Conservation (phyloP, 805 yeast species). For the Barnettozyma pratensis region DNA sequence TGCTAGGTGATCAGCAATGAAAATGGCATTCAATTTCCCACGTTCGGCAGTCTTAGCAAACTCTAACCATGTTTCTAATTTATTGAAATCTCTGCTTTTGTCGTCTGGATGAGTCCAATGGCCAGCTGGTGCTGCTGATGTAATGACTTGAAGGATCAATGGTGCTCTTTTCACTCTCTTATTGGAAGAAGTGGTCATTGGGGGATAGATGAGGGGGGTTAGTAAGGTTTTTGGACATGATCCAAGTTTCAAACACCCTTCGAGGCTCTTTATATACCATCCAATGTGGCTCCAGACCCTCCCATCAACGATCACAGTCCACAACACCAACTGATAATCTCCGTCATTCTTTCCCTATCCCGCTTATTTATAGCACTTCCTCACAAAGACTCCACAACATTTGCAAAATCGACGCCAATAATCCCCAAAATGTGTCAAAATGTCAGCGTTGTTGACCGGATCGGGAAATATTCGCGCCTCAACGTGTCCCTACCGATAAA, state of each 20-base stretch:
- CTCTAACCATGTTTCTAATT: conserved; percentile 33
- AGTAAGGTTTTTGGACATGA: too few species aligned
- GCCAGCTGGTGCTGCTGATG: conserved; percentile 23
- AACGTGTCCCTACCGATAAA: too few species aligned
- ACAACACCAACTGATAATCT: neutral
- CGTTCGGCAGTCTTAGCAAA: conserved; percentile 32
- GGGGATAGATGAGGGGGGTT: neutral
- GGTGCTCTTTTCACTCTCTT: conserved; percentile 13
- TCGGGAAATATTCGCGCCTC: too few species aligned
- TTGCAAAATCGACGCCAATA: neutral
- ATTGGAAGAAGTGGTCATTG: neutral
- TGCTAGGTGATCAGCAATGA: conserved; percentile 36
- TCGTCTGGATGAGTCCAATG: conserved; percentile 37
- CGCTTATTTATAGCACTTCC: neutral
- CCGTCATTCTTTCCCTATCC: neutral
- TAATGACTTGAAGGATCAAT: conserved; percentile 30
- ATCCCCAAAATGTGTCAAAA: neutral
- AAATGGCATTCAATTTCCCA: conserved; percentile 34
- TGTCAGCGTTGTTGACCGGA: too few species aligned
- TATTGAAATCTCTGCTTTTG: conserved; percentile 21
- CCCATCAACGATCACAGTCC: too few species aligned
- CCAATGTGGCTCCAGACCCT: too few species aligned
- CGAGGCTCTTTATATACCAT: too few species aligned
- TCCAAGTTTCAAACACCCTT: too few species aligned
- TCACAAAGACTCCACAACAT: neutral